A percentile compares a stretch with the other conserved stretches of the same genome.
Conservation (phyloP, 139 green algal species). For the Pycnococcus provasolii region DNA sequence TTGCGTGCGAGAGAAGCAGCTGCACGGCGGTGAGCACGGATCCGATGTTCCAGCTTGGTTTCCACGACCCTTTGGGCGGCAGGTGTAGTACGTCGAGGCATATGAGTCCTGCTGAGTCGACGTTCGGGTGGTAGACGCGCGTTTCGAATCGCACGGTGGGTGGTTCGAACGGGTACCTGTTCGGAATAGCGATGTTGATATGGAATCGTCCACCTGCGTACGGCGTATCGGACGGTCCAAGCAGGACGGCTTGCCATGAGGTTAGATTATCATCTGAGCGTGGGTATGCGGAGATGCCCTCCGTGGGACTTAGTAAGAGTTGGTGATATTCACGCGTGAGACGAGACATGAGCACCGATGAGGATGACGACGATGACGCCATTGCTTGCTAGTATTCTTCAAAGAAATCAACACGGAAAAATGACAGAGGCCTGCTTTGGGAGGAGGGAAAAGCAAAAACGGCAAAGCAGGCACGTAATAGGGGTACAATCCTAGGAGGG, state of each 20-base stretch:
- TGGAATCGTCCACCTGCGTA: conserved; percentile 46
- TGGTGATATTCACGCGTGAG: no score
- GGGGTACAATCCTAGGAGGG: no score
- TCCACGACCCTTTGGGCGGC: conserved; percentile 53
- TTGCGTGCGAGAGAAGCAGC: conserved; percentile 49
- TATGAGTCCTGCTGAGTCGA: conserved; percentile 46
- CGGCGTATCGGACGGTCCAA: conserved; percentile 35
- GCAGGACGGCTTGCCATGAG: background rate
- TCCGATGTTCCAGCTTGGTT: conserved; percentile 38
- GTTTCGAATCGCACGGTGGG: conserved; percentile 43
- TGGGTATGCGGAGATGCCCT: conserved; percentile 3
- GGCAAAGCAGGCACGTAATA: no score
- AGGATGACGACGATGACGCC: no score
- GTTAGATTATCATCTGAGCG: background rate
- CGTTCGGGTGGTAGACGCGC: conserved; percentile 62
- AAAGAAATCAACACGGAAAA: no score
- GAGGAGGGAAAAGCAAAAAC: no score
- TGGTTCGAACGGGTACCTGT: conserved; percentile 52
- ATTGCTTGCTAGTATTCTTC: no score
- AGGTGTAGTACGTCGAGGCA: conserved; percentile 54
- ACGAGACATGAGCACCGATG: no score
- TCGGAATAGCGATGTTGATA: conserved; percentile 36
- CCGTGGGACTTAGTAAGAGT: background rate
- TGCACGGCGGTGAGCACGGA: conserved; percentile 44
- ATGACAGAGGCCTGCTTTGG: no score